Evolutionary conservation across 306 rosid species (phyloP).

Genomic region (Cyamopsis tetragonoloba): DNA sequence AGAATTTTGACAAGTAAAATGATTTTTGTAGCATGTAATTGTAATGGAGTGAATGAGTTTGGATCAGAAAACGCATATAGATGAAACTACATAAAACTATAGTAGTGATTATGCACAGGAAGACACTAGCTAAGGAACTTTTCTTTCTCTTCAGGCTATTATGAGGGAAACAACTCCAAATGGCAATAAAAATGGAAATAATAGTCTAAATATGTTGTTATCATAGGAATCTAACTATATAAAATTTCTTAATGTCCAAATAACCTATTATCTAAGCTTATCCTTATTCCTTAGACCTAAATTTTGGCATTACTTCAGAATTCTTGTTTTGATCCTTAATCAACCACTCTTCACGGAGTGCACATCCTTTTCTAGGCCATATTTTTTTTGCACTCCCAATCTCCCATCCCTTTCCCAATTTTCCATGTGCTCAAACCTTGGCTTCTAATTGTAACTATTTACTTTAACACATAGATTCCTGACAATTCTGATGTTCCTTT

Average conservation of each 20-base stretch:
- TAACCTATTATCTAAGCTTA: not conserved
- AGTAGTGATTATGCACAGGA: not conserved
- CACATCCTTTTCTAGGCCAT: not conserved
- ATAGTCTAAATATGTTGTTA: not conserved
- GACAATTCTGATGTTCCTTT: not conserved
- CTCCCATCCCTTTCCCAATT: not conserved
- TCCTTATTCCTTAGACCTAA: not conserved
- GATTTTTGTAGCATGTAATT: not conserved
- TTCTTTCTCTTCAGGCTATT: not conserved
- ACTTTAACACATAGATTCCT: not conserved
- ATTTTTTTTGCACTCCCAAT: not conserved
- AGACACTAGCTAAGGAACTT: not conserved
- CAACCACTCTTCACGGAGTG: not conserved
- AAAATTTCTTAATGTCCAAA: not conserved
- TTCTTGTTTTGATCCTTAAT: not conserved
- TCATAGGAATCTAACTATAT: not conserved
- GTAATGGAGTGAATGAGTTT: not conserved
- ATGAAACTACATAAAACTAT: not conserved
- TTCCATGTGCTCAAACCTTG: not conserved
- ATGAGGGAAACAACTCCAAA: not conserved
- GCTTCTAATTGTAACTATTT: not conserved
- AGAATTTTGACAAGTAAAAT: not conserved
- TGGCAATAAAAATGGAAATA: not conserved
- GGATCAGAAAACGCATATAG: not conserved
- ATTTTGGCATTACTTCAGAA: not conserved